These are phyloP conservation scores for Mitragyna speciosa DNA, from an alignment of 257 asterid species.

Conservation along the genomic window DNA sequence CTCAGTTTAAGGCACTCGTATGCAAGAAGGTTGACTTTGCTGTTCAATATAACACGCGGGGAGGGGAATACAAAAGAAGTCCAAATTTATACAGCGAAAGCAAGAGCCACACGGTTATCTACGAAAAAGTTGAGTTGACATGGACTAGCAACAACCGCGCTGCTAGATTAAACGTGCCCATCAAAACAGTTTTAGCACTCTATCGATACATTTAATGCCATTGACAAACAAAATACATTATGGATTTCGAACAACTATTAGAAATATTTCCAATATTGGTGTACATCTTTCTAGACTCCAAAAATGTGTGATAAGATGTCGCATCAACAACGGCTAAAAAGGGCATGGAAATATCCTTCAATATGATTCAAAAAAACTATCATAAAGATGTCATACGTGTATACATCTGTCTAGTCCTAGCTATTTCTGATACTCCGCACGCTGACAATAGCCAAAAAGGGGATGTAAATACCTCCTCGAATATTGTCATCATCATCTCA, in stretches of 20 bases:
- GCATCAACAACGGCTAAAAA: background rate
- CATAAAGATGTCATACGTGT: background rate
- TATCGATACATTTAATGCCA: background rate
- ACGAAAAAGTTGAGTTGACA: background rate
- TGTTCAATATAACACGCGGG: background rate
- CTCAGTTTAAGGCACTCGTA: background rate
- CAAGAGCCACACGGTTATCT: background rate
- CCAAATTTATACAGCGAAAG: background rate
- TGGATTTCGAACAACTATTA: background rate
- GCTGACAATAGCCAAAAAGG: background rate
- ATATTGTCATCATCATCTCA: background rate
- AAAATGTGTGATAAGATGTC: background rate
- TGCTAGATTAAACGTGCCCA: background rate
- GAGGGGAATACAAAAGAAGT: background rate
- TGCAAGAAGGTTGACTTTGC: background rate
- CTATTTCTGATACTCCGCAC: background rate
- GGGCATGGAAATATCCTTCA: background rate
- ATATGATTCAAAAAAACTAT: background rate
- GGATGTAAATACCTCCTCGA: background rate
- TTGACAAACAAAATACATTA: background rate
- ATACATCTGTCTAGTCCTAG: background rate
- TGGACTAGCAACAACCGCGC: too few species aligned
- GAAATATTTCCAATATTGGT: background rate
- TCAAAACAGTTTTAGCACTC: background rate
- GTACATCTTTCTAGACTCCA: background rate